Evolutionary conservation across 345 rosid genomes (phyloP).

Genomic region (Excoecaria cochinchinensis): DNA sequence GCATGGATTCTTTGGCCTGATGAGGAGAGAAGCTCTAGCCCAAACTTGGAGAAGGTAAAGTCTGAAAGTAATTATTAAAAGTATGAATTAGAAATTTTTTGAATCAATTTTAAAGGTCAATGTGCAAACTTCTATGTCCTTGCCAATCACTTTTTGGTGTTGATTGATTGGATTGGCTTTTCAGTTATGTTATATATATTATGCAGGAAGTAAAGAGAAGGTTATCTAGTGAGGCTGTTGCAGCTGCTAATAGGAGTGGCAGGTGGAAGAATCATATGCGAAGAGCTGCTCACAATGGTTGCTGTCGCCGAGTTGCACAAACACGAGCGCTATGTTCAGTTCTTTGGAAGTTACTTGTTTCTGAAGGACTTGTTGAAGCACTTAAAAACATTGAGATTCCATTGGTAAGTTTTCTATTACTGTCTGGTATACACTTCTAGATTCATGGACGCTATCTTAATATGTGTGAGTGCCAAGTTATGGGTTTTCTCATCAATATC

Average conservation of each 20-base stretch:
- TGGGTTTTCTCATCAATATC: background rate
- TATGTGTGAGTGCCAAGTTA: background rate
- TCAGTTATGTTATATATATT: conserved; percentile 29
- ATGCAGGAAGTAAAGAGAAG: conserved; percentile 84
- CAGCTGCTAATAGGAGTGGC: conserved; percentile 86
- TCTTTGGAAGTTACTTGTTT: conserved; percentile 82
- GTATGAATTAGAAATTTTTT: background rate
- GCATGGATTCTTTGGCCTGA: conserved; percentile 99
- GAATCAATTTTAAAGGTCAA: background rate
- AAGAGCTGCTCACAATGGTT: conserved; percentile 92
- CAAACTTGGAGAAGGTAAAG: conserved; percentile 84
- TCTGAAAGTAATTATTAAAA: background rate
- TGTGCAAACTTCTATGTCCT: background rate
- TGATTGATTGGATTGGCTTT: conserved; percentile 19
- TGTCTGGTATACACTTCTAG: conserved; percentile 7
- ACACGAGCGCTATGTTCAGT: conserved; percentile 66
- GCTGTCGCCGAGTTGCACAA: conserved; percentile 92
- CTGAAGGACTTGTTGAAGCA: conserved; percentile 67
- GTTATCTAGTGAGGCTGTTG: conserved; percentile 72
- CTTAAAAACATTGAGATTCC: conserved; percentile 73
- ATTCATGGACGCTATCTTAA: background rate
- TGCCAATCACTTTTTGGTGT: background rate
- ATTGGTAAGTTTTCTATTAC: conserved; percentile 51
- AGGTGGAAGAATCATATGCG: conserved; percentile 96
- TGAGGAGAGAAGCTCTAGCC: conserved; percentile 85